Conservation (phyloP, 1,139 yeast species). For the Taphrina flavorubra region DNA sequence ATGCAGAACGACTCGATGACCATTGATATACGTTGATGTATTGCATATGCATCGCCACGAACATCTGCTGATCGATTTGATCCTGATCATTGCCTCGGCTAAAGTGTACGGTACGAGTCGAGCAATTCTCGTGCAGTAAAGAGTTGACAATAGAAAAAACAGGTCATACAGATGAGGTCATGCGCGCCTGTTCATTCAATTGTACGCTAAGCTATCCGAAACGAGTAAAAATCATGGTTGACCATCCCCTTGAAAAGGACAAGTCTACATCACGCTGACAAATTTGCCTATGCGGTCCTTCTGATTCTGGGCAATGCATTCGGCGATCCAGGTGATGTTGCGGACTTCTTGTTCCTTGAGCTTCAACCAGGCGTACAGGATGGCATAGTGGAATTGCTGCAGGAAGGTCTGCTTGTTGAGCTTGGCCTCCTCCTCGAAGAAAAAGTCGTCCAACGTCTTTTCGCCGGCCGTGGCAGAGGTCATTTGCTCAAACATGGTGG, state of each 20-base stretch:
- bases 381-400: conserved; percentile 79
- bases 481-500: conserved; percentile 65
- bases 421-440: conserved; percentile 89
- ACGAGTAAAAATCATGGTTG: neutral
- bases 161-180: no score
- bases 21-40: no score
- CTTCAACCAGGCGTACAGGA: conserved; percentile 96
- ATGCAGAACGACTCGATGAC: no score
- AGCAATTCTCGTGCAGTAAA: no score
- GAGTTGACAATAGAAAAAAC: no score
- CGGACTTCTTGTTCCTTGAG: conserved; percentile 95
- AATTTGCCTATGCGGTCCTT: conserved; percentile 55
- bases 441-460: conserved; percentile 86
- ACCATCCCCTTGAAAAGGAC: neutral
- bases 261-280: conserved; percentile 52
- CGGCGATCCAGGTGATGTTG: conserved; percentile 98
- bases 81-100: neutral
- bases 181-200: neutral
- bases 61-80: neutral
- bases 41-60: no score
- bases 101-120: no score
- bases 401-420: conserved; percentile 91
- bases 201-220: conserved; percentile 16
- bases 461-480: conserved; percentile 51
- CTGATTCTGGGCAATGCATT: conserved; percentile 68